Percentiles rank a stretch among this genome's conserved stretches.
Conservation (phyloP, 345 rosid species). For the Eucalyptus cladocalyx region DNA sequence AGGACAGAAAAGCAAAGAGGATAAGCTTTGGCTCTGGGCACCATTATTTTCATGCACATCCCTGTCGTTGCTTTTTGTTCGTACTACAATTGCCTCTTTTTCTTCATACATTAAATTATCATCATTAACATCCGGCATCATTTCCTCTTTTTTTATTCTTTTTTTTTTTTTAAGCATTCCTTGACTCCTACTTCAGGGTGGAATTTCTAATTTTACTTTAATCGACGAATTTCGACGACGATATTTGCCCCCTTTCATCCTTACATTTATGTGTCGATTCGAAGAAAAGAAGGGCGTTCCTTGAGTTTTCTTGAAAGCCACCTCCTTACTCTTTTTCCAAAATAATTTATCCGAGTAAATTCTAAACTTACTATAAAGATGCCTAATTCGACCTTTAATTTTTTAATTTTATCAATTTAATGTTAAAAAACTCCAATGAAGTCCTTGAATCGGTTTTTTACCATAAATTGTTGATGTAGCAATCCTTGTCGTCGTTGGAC, state of each 20-base stretch:
- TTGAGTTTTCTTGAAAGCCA: not conserved
- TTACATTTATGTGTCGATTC: not conserved
- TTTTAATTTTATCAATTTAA: accelerated
- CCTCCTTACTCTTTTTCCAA: not conserved
- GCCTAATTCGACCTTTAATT: too few relatives aligned
- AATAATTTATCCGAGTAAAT: too few relatives aligned
- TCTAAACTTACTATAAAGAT: too few relatives aligned
- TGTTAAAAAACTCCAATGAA: not conserved
- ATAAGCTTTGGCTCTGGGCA: not conserved
- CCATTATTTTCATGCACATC: not conserved
- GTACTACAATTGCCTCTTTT: not conserved
- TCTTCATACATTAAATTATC: not conserved
- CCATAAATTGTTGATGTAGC: accelerated
- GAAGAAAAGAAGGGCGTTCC: not conserved
- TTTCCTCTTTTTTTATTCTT: not conserved
- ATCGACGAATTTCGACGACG: not conserved
- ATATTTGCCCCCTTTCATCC: too few relatives aligned
- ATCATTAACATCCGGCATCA: not conserved
- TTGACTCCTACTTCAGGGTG: not conserved
- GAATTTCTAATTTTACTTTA: not conserved
- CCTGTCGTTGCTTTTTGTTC: not conserved
- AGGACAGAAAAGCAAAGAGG: not conserved
- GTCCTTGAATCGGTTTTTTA: too few relatives aligned
- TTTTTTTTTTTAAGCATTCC: not conserved
- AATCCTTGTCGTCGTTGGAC: accelerated